These are phyloP conservation scores for Nemania sp. DNA, from an alignment of 2,329 filamentous ascomycete species.

Conservation along the genomic window DNA sequence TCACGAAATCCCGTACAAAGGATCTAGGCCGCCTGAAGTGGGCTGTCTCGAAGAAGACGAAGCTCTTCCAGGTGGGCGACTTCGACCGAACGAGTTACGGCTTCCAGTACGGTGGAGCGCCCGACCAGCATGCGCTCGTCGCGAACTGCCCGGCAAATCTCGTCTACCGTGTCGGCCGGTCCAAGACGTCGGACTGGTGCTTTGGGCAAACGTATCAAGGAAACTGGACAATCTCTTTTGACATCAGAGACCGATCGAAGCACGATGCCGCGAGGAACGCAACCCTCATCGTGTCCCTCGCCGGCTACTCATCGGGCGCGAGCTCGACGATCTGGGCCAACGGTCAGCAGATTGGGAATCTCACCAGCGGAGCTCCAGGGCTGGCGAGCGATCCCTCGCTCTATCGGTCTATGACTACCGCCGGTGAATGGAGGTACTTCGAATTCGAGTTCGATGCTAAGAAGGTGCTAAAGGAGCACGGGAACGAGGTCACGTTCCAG, in stretches of 20 bases:
- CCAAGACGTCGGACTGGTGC: constrained; percentile 50
- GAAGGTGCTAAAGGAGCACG: constrained; percentile 28
- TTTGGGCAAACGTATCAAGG: constrained; percentile 50
- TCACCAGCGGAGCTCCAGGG: constrained; percentile 41
- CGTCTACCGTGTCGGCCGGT: constrained; percentile 48
- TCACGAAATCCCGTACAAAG: constrained; percentile 42
- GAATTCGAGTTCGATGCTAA: constrained; percentile 42
- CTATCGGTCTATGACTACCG: constrained; percentile 52
- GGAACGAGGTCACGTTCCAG: constrained; percentile 35
- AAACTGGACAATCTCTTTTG: constrained; percentile 45
- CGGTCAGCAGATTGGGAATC: constrained; percentile 45
- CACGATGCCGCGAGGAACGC: constrained; percentile 33
- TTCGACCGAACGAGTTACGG: constrained; percentile 52
- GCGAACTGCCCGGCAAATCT: constrained; percentile 50
- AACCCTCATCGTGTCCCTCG: constrained; percentile 49
- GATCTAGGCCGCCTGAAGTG: constrained; percentile 48
- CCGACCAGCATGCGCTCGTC: constrained; percentile 51
- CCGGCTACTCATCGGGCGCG: constrained; percentile 49
- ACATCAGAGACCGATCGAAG: not conserved
- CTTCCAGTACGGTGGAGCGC: constrained; percentile 49
- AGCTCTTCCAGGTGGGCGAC: constrained; percentile 54
- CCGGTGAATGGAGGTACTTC: constrained; percentile 53
- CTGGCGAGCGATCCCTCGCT: constrained; percentile 50
- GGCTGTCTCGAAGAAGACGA: constrained; percentile 44
- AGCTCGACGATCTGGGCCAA: constrained; percentile 49